Conservation (phyloP, 345 rosid species). For the Aethionema arabicum region DNA sequence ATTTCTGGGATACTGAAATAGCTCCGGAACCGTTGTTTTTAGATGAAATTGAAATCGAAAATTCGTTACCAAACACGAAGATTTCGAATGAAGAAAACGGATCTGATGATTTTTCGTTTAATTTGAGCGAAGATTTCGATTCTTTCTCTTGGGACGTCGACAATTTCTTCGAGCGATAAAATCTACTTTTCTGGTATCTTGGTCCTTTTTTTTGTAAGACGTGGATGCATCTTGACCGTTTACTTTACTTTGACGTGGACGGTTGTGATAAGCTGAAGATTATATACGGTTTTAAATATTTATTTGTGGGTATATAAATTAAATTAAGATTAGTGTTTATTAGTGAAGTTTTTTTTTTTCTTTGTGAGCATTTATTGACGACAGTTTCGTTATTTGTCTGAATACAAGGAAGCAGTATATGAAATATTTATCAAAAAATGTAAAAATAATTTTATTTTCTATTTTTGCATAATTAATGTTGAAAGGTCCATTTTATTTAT, state of each 20-base stretch:
- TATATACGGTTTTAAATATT: slow-evolving; percentile 1
- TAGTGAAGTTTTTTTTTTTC: too few species aligned
- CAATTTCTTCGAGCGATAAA: slow-evolving; percentile 39
- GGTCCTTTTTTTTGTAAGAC: slow-evolving; percentile 26
- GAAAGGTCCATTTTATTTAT: too few species aligned
- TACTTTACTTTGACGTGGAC: slow-evolving; percentile 19
- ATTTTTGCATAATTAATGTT: too few species aligned
- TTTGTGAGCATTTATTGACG: too few species aligned
- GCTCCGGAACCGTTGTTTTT: slow-evolving; percentile 48
- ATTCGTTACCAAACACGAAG: neutral
- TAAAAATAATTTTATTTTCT: too few species aligned
- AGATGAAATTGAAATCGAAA: slow-evolving; percentile 37
- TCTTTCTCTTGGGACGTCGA: slow-evolving; percentile 69
- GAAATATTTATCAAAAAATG: too few species aligned
- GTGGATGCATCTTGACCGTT: slow-evolving; percentile 22
- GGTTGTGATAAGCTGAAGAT: slow-evolving; percentile 10
- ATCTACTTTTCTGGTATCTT: neutral
- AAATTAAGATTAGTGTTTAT: slow-evolving; percentile 18
- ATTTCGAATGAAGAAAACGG: slow-evolving; percentile 4
- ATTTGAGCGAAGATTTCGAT: slow-evolving; percentile 49
- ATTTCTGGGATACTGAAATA: slow-evolving; percentile 41
- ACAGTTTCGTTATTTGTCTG: too few species aligned
- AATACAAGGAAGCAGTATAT: too few species aligned
- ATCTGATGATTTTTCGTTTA: slow-evolving; percentile 33
- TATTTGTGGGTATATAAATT: slow-evolving; percentile 25